Evolutionary conservation across 371 early-diverging fungal species (phyloP).

Genomic region (Blastocladiella emersonii): DNA sequence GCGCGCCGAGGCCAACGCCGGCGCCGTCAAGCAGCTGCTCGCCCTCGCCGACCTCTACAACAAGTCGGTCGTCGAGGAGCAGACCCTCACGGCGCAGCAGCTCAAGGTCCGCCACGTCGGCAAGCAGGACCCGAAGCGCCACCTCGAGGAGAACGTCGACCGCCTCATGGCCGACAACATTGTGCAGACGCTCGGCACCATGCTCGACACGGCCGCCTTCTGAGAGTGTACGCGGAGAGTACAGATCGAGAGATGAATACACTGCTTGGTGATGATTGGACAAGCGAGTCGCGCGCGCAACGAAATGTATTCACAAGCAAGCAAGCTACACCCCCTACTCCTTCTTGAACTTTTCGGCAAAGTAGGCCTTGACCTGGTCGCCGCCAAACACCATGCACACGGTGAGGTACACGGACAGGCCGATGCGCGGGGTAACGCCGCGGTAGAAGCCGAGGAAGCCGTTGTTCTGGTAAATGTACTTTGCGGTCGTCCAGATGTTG

Average conservation of each 20-base stretch:
- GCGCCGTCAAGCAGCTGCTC: constrained; percentile 74
- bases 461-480: constrained; percentile 79
- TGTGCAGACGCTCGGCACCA: constrained; percentile 81
- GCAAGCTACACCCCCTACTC: not conserved
- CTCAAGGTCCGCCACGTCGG: constrained; percentile 93
- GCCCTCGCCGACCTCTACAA: constrained; percentile 79
- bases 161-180: constrained; percentile 84
- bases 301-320: not conserved
- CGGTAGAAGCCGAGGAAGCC: constrained; percentile 86
- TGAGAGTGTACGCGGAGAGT: constrained; percentile 14
- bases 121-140: constrained; percentile 96
- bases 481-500: constrained; percentile 62
- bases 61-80: constrained; percentile 91
- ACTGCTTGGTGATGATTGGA: no score
- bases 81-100: constrained; percentile 83
- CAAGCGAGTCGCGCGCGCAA: not conserved
- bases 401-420: constrained; percentile 87
- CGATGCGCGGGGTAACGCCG: constrained; percentile 80
- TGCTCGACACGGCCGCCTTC: constrained; percentile 72
- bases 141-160: constrained; percentile 82
- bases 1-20: constrained; percentile 67
- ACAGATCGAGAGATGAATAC: no score
- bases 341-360: constrained; percentile 17
- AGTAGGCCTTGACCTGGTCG: constrained; percentile 43
- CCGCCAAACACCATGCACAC: constrained; percentile 94